Percentiles rank a stretch among this genome's conserved stretches.
Conservation (phyloP, 140 eudicot genomes). For the Bidens hawaiensis region DNA sequence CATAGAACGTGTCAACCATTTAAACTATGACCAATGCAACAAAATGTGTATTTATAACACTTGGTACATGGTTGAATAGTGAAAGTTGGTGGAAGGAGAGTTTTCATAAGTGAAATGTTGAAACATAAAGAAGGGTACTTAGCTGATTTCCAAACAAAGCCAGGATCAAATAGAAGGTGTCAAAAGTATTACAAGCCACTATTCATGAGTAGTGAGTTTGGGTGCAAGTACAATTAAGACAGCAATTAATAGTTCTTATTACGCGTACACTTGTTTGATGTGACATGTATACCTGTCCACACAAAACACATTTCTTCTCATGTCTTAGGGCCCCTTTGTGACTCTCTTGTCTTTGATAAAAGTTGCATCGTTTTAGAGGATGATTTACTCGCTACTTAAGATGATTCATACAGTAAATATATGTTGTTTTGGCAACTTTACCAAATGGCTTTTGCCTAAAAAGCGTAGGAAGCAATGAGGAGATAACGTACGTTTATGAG, state of each 20-base stretch:
- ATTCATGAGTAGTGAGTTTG: conserved; percentile 13
- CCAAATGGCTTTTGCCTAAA: too few species aligned
- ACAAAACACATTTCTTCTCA: conserved; percentile 13
- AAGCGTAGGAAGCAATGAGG: too few species aligned
- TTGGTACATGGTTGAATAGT: conserved; percentile 23
- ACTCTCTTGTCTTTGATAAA: neutral
- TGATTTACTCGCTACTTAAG: neutral
- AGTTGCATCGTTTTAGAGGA: neutral
- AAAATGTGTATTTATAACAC: neutral
- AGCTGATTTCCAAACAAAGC: conserved; percentile 19
- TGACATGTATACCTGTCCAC: conserved; percentile 14
- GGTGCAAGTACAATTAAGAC: conserved; percentile 14
- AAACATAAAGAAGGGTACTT: conserved; percentile 12
- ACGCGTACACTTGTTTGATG: conserved; percentile 14
- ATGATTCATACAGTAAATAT: neutral
- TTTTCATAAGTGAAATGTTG: conserved; percentile 3
- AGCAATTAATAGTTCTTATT: conserved; percentile 5
- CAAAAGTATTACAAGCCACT: conserved; percentile 3
- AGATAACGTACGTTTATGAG: too few species aligned
- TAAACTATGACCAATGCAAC: conserved; percentile 15
- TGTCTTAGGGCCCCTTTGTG: conserved; percentile 1
- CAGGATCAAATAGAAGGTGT: conserved; percentile 16
- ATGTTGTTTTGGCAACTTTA: neutral
- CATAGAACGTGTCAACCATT: conserved; percentile 10
- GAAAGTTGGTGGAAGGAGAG: conserved; percentile 2